These are phyloP conservation scores for Heimioporus sp. DNA, from an alignment of 768 basidiomycete species.

Conservation along the genomic window DNA sequence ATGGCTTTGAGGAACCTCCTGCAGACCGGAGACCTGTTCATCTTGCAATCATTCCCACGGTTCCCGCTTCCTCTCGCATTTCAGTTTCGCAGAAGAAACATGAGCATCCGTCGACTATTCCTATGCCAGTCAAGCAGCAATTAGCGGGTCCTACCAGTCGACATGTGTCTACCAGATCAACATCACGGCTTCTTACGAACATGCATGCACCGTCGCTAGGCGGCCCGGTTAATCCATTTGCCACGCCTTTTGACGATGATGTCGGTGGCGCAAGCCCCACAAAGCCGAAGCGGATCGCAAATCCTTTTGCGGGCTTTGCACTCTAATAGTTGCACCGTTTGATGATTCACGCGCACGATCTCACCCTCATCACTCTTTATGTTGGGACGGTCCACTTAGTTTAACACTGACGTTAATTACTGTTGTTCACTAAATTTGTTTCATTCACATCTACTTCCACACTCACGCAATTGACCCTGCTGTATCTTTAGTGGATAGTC, in stretches of 20 bases:
- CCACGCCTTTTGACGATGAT: conserved; percentile 81
- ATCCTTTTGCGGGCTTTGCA: conserved; percentile 46
- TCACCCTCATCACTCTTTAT: not conserved
- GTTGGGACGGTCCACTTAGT: conserved; percentile 5
- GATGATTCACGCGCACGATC: not conserved
- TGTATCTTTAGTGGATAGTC: conserved; percentile 27
- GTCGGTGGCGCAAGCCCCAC: conserved; percentile 33
- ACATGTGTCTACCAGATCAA: conserved; percentile 30
- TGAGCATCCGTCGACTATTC: conserved; percentile 21
- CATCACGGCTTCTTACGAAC: conserved; percentile 44
- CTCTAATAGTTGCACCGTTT: conserved; percentile 19
- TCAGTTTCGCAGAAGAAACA: conserved; percentile 9
- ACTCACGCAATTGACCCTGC: conserved; percentile 2
- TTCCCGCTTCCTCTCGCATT: conserved; percentile 8
- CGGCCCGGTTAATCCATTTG: conserved; percentile 51
- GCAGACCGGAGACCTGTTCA: conserved; percentile 15
- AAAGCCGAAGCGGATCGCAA: conserved; percentile 47
- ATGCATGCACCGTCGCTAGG: conserved; percentile 40
- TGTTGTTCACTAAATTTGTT: conserved; percentile 8
- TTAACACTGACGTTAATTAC: conserved; percentile 13
- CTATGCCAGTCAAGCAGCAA: conserved; percentile 15
- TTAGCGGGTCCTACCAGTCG: conserved; percentile 14
- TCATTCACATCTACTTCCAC: conserved; percentile 1
- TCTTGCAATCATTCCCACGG: conserved; percentile 16
- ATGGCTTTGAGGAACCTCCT: conserved; percentile 33